Evolutionary conservation across 345 rosid species (phyloP).

Genomic region (Aegle marmelos): DNA sequence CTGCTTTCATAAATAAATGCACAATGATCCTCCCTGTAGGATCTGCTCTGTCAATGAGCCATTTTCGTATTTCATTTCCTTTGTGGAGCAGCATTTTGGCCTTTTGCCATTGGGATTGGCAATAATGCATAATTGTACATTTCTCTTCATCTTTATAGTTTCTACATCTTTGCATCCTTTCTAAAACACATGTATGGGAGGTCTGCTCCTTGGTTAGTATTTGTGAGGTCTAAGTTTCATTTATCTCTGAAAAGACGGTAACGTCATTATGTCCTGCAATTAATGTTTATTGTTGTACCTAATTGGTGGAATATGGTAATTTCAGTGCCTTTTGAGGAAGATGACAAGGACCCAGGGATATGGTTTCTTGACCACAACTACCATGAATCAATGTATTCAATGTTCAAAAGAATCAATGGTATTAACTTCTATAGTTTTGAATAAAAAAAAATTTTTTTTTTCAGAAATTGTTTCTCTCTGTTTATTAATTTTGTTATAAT

Average conservation of each 20-base stretch:
- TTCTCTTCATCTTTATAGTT: neutral
- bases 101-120: conserved; percentile 18
- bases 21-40: neutral
- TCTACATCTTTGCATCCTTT: neutral
- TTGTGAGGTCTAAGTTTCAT: neutral
- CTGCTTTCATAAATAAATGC: neutral
- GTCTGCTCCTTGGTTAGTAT: neutral
- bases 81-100: conserved; percentile 23
- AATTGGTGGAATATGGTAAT: conserved; percentile 4
- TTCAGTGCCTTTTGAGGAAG: conserved; percentile 96
- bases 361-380: conserved; percentile 99
- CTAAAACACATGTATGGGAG: neutral
- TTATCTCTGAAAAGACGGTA: neutral
- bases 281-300: neutral
- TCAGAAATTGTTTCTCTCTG: neutral
- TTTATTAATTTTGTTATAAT: conserved; percentile 10
- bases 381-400: conserved; percentile 92
- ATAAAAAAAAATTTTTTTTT: neutral
- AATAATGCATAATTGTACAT: neutral
- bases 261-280: neutral
- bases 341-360: conserved; percentile 81
- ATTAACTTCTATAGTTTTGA: neutral
- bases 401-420: conserved; percentile 98
- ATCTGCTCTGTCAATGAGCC: neutral
- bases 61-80: conserved; percentile 21